Conservation (phyloP, 2,329 filamentous ascomycete genomes). For the Cordyceps cateniannulata region DNA sequence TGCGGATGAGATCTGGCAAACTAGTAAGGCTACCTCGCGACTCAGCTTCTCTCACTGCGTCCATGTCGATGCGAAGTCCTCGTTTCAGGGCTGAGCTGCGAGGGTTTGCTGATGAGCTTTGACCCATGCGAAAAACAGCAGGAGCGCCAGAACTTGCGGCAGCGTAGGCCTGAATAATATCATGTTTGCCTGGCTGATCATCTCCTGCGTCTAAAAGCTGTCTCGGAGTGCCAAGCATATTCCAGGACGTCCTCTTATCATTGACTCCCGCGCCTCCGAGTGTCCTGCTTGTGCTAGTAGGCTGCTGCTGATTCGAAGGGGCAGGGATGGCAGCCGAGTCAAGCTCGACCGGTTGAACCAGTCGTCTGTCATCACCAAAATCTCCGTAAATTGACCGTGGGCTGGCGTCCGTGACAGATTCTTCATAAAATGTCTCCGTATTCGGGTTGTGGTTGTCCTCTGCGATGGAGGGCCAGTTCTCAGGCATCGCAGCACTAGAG, state of each 20-base stretch:
- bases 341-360: conserved; percentile 26
- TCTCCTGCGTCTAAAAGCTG: conserved; percentile 12
- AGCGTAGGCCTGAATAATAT: conserved; percentile 42
- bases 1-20: conserved; percentile 80
- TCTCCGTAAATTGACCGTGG: conserved; percentile 37
- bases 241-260: conserved; percentile 15
- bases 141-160: conserved; percentile 41
- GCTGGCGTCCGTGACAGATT: conserved; percentile 39
- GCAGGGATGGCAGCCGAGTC: conserved; percentile 14
- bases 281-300: not conserved
- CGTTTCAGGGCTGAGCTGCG: conserved; percentile 48
- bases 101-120: conserved; percentile 26
- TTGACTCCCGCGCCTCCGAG: conserved; percentile 9
- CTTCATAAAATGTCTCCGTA: conserved; percentile 44
- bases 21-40: conserved; percentile 85
- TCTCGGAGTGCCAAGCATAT: not conserved
- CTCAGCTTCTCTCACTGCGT: conserved; percentile 74
- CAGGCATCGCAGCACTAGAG: conserved; percentile 67
- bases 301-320: not conserved
- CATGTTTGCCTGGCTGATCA: conserved; percentile 5
- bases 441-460: conserved; percentile 39
- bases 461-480: conserved; percentile 50
- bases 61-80: conserved; percentile 74
- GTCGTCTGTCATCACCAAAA: conserved; percentile 46
- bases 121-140: conserved; percentile 23